Evolutionary conservation across 1,284 basidiomycete species (phyloP).

Genomic region (Chalciporus piperatoides): DNA sequence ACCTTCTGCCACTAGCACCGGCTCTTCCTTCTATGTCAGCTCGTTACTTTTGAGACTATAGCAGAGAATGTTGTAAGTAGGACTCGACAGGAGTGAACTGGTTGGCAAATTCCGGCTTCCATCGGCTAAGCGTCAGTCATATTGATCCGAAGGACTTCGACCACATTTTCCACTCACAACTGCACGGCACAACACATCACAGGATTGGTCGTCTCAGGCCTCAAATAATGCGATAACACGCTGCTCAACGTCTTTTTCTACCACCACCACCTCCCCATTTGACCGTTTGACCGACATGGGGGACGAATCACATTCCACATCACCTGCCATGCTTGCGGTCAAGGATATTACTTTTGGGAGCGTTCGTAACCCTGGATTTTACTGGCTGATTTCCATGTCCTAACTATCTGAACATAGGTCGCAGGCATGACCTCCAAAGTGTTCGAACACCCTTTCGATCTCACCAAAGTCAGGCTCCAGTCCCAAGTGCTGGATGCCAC

Average conservation of each 20-base stretch:
- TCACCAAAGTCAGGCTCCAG: slow-evolving; percentile 83
- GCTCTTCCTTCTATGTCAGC: too few relatives aligned
- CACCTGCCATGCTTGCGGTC: slow-evolving; percentile 32
- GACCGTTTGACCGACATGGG: slow-evolving; percentile 16
- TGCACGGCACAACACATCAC: slow-evolving; percentile 18
- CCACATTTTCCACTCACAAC: slow-evolving; percentile 20
- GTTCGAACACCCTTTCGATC: slow-evolving; percentile 72
- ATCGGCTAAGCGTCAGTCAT: not conserved
- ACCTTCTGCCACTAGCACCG: too few relatives aligned
- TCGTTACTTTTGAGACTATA: too few relatives aligned
- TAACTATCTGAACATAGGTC: slow-evolving; percentile 39
- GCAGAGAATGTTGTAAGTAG: too few relatives aligned
- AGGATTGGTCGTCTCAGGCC: slow-evolving; percentile 21
- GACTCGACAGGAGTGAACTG: too few relatives aligned
- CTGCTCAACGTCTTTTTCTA: not conserved
- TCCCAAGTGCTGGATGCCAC: slow-evolving; percentile 75
- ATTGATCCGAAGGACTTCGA: slow-evolving; percentile 10
- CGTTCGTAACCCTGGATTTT: slow-evolving; percentile 31
- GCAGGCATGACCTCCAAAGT: slow-evolving; percentile 74
- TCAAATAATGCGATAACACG: slow-evolving; percentile 28
- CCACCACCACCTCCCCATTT: not conserved
- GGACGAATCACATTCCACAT: slow-evolving; percentile 19
- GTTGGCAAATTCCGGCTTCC: too few relatives aligned
- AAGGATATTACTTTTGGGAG: slow-evolving; percentile 53
- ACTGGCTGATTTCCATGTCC: not conserved